Conservation (phyloP, 495 filamentous ascomycete species). For the Amphirosellinia nigrospora region DNA sequence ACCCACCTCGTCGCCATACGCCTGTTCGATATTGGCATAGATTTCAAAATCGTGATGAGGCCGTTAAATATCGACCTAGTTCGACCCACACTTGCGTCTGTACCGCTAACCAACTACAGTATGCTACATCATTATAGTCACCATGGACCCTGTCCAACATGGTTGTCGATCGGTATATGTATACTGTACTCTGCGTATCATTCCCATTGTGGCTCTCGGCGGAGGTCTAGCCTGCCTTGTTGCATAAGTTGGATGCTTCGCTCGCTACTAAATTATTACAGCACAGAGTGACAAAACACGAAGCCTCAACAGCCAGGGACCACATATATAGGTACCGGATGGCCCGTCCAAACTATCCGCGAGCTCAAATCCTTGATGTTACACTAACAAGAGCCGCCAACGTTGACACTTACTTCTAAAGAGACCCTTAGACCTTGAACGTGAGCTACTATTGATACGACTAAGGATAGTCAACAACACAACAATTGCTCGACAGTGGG, state of each 20-base stretch:
- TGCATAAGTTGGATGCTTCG: constrained; percentile 13
- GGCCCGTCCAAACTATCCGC: neutral
- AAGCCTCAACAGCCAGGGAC: neutral
- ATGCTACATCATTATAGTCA: constrained; percentile 20
- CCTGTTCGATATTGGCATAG: neutral
- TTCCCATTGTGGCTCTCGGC: constrained; percentile 9
- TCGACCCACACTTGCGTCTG: constrained; percentile 11
- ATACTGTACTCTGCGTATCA: constrained; percentile 15
- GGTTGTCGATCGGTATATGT: constrained; percentile 21
- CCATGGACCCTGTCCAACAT: constrained; percentile 17
- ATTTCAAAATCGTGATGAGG: constrained; percentile 18
- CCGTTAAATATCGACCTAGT: constrained; percentile 13
- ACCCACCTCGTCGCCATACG: neutral
- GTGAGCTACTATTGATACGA: neutral
- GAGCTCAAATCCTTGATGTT: constrained; percentile 14
- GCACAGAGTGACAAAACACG: constrained; percentile 15
- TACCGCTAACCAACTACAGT: constrained; percentile 8
- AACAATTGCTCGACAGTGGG: neutral
- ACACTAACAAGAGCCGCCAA: constrained; percentile 3
- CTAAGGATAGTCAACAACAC: neutral
- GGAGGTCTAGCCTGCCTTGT: constrained; percentile 3
- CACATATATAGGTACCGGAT: constrained; percentile 18
- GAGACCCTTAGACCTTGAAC: neutral
- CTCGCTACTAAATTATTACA: constrained; percentile 20
- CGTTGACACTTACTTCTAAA: neutral